These are phyloP conservation scores for Pythium phragmitis DNA, from an alignment of 352 stramenopile genomes.

Conservation along the genomic window DNA sequence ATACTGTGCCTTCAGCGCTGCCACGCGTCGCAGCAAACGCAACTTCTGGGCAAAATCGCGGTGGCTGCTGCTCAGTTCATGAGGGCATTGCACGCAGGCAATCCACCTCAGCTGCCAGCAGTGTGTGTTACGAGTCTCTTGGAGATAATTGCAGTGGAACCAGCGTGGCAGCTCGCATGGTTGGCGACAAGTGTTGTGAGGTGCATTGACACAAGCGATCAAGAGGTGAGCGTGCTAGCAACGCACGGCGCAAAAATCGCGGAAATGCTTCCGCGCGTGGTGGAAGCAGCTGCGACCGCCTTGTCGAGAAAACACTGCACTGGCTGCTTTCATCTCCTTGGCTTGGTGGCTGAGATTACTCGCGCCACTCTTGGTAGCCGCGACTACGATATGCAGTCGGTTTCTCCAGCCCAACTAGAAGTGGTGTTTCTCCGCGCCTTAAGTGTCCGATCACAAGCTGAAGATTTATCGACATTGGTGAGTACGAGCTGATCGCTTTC, in stretches of 20 bases:
- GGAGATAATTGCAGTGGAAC: not conserved
- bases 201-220: not conserved
- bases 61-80: not conserved
- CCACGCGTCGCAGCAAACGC: not conserved
- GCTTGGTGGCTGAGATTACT: conserved; percentile 7
- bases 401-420: not conserved
- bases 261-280: not conserved
- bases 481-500: not conserved
- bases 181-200: conserved; percentile 4
- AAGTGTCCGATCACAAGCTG: not conserved
- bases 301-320: not conserved
- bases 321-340: conserved; percentile 5
- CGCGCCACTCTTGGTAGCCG: not conserved
- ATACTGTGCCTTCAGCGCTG: not conserved
- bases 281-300: not conserved
- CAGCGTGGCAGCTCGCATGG: conserved; percentile 14
- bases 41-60: not conserved
- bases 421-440: not conserved
- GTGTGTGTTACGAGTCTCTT: not conserved
- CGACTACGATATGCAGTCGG: not conserved
- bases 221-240: not conserved
- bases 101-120: not conserved
- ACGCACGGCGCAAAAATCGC: not conserved
- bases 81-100: not conserved
- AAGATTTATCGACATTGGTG: conserved; percentile 1